Evolutionary conservation across 179 eudicot genomes (phyloP), one percentile per base, ranked within the genome.

Genomic region (Heliamphora pulchella): DNA sequence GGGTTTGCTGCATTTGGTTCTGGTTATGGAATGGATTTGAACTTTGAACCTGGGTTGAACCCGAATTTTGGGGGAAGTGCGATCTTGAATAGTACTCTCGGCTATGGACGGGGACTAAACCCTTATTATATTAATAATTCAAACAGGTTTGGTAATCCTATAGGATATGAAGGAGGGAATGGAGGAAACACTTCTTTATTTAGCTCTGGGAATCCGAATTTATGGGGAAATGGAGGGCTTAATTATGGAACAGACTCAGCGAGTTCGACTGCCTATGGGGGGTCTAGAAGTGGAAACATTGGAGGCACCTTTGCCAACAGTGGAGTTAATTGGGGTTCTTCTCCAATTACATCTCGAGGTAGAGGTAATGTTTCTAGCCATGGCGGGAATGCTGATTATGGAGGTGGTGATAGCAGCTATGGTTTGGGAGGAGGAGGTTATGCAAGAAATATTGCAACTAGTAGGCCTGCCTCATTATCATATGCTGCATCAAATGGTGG

Each of bases 171-270:
- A 46, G 83, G 87, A 73, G 91, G 88, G 46, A 88, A 77, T 85
- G 90, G 86, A 44, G 89, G 94, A 71, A 84, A 75, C 78, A 72
- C 81, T 61, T 91, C 97, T 20, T 83, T 89, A 22, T 84, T 87
- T 66, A 92, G 88, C 83, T 85, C 92, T 20, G 74, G 78, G 46
- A 71, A 82, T 61, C 84, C 90, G 73, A 92, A 90, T 79, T 50
- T 91, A 15, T 92, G 89, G 94, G 90, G 90, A 41, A 89, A 86
- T 84, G 92, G 87, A 43, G 86, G 85, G 55, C 82, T 89, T 55
- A 86, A 79, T 73, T 81, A 88, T 62, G 79, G 83, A 11, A 64
- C 87, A 78, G 87, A 83, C 80, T 87, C 91, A 64, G 76, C 86
- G 14, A 80, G 78, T 71, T 81, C 94, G 6, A 84, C 70, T 74